Percentiles rank a stretch among this genome's conserved stretches.
These are phyloP conservation scores for Fraxinus albicans DNA, from an alignment of 305 asterid genomes.

Conservation along the genomic window DNA sequence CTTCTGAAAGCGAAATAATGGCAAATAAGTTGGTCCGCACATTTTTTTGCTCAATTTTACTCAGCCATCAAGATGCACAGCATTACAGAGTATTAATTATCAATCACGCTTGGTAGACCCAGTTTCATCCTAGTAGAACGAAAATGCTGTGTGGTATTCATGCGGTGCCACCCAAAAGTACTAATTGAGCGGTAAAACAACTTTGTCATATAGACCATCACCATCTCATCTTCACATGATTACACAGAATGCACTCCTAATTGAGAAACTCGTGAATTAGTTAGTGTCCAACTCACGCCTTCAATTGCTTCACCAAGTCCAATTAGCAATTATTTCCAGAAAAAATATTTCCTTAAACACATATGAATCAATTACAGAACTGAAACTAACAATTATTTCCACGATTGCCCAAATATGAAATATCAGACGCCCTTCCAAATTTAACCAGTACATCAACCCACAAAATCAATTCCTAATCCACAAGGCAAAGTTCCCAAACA, in stretches of 20 bases:
- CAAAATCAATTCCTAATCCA: neutral
- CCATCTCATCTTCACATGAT: neutral
- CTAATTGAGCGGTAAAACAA: neutral
- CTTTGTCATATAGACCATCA: neutral
- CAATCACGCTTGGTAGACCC: neutral
- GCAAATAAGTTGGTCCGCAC: neutral
- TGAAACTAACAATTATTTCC: neutral
- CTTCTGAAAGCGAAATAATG: neutral
- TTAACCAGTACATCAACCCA: neutral
- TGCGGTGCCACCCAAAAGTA: neutral
- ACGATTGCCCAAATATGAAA: constrained; percentile 3
- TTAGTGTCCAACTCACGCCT: constrained; percentile 6
- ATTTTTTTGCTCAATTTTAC: neutral
- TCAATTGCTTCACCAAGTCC: constrained; percentile 6
- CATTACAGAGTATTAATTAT: neutral
- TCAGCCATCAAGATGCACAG: neutral
- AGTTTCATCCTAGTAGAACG: neutral
- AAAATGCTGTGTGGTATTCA: neutral
- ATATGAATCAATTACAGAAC: neutral
- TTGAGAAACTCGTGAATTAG: neutral
- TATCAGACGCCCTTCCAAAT: neutral
- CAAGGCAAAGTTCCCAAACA: neutral
- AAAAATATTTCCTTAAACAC: neutral
- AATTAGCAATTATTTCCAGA: neutral
- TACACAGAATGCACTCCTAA: neutral